Evolutionary conservation across 805 yeast species (phyloP).

Genomic region (Kazachstania kunashirensis): DNA sequence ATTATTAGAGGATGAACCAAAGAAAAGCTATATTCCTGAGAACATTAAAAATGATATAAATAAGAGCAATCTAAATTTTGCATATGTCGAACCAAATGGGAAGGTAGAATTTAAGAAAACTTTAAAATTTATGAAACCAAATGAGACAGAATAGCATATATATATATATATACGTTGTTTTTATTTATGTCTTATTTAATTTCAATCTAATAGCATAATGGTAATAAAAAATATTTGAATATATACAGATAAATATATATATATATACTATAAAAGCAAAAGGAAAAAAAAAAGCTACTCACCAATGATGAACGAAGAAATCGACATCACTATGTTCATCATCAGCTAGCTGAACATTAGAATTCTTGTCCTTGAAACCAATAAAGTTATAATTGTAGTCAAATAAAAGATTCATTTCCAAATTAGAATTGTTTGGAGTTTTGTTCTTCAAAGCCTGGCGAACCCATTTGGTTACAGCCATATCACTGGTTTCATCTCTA

Average conservation of each 20-base stretch:
- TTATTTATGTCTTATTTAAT: neutral
- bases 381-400: constrained; percentile 4
- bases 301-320: constrained; percentile 5
- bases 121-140: neutral
- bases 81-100: constrained; percentile 2
- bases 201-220: no score
- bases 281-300: neutral
- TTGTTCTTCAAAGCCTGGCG: neutral
- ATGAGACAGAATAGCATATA: neutral
- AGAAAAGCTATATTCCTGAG: neutral
- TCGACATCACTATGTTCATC: constrained; percentile 4
- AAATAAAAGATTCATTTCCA: constrained; percentile 4
- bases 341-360: neutral
- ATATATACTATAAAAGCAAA: neutral
- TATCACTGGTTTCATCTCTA: constrained; percentile 65
- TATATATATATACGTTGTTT: neutral
- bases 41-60: neutral
- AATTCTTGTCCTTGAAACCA: constrained; percentile 3
- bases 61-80: constrained; percentile 2
- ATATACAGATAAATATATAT: no score
- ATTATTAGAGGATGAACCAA: constrained; percentile 2
- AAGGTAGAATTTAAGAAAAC: constrained; percentile 4
- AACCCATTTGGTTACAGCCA: constrained; percentile 4
- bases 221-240: no score
- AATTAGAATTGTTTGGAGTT: neutral